These are phyloP conservation scores for Cordia subcordata DNA, from an alignment of 257 asterid species.

Conservation along the genomic window DNA sequence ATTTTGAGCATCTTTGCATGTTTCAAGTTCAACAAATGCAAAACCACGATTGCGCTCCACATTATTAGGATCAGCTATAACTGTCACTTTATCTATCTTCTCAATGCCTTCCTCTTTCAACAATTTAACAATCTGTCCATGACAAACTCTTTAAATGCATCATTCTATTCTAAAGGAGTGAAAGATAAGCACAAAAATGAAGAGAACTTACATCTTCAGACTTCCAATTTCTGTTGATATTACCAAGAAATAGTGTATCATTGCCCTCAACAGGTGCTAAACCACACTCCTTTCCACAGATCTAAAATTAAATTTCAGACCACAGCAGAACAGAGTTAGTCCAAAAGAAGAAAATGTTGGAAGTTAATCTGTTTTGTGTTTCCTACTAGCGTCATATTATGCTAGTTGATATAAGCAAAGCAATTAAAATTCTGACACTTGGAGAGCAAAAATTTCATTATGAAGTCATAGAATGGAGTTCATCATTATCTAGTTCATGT, in stretches of 20 bases:
- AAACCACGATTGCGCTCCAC: slow-evolving; percentile 60
- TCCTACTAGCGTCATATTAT: no score
- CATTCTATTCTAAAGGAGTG: slow-evolving; percentile 15
- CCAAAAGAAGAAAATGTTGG: neutral
- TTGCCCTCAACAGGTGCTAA: slow-evolving; percentile 52
- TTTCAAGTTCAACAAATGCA: slow-evolving; percentile 66
- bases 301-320: slow-evolving; percentile 32
- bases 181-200: slow-evolving; percentile 10
- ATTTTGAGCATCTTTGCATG: slow-evolving; percentile 59
- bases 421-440: neutral
- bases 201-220: slow-evolving; percentile 53
- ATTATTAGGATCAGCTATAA: slow-evolving; percentile 49
- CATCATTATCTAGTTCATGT: no score
- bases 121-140: slow-evolving; percentile 41
- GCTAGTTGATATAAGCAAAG: neutral
- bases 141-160: slow-evolving; percentile 15
- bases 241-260: slow-evolving; percentile 64
- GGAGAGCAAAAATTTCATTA: no score
- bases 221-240: slow-evolving; percentile 69
- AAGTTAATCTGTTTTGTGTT: neutral
- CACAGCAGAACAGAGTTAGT: neutral
- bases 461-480: no score
- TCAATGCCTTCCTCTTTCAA: slow-evolving; percentile 52
- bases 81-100: slow-evolving; percentile 52
- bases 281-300: slow-evolving; percentile 60